phyloP scores from a whole-genome alignment of 495 filamentous ascomycete species.

The Hypoxylon cercidicola region DNA sequence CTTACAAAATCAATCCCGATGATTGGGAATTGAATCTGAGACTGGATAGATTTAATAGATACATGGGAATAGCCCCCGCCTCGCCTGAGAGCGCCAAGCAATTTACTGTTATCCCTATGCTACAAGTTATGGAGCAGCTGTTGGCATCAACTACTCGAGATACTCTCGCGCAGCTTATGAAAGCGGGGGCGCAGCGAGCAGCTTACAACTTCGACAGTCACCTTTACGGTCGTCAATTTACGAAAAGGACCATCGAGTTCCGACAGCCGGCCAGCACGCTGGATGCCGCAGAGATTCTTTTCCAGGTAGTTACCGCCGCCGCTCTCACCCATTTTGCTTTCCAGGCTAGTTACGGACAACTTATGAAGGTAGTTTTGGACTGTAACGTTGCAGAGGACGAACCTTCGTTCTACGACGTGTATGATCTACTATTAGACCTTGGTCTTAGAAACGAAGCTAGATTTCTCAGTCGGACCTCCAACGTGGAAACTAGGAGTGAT shows the following conservation, averaged over 20 bases:
- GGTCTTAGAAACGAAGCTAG: constrained; percentile 26
- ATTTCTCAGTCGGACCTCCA: constrained; percentile 12
- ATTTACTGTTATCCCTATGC: not conserved
- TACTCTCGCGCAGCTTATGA: constrained; percentile 13
- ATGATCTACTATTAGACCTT: constrained; percentile 29
- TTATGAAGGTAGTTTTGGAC: constrained; percentile 15
- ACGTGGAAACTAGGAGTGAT: not conserved
- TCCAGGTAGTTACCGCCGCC: constrained; percentile 24
- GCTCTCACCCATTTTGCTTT: constrained; percentile 13
- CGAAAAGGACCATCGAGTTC: constrained; percentile 39
- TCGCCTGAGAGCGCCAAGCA: no score
- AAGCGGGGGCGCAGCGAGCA: not conserved
- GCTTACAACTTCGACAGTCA: constrained; percentile 18
- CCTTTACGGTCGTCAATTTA: accelerated
- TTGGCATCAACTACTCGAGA: not conserved
- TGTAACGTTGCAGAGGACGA: constrained; percentile 7
- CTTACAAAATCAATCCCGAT: not conserved
- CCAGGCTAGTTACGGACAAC: not conserved
- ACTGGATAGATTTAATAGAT: no score
- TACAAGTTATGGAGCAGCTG: constrained; percentile 1
- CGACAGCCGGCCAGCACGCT: constrained; percentile 28
- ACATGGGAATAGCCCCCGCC: no score
- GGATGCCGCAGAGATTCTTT: constrained; percentile 24
- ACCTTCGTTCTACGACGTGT: constrained; percentile 30
- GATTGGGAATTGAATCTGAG: no score